Evolutionary conservation across 257 asterid species (phyloP), one percentile per base, ranked within the genome.

Genomic region (Scutellaria galericulata): DNA sequence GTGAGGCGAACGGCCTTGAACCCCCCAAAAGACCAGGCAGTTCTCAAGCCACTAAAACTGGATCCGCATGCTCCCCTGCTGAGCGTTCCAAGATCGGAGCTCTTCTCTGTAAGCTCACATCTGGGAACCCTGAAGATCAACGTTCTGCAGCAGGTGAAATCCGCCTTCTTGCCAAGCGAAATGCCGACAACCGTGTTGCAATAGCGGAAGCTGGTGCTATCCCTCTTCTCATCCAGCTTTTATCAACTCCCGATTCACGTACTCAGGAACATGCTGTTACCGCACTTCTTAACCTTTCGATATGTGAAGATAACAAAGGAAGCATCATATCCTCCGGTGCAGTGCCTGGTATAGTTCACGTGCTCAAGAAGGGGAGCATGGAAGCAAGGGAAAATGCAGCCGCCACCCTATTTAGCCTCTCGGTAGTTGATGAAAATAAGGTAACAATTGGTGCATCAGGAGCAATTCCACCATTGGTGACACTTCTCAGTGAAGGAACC

Each of bases 191-290:
- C 35, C 96, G 98, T 18, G 92, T 95, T 18, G 98, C 99, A 2
- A 88, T 95, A 72, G 99, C 98, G 15, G 97, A 92, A 80, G 94
- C 97, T n/a, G 99, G 99, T 35, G 98, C 97, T 39, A 88, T 95
- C 71, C 97, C 97, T 7, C 77, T 87, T 9, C 98, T 95, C 11
- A 88, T 92, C 73, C 81, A 76, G 71, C 98, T 90, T 61, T 55
- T 95, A 50, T 88, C 94, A 22, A 86, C 88, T 5, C 89, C 94
- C 0, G 98, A 95, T 79, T 87, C 96, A 59, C 96, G 97, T 41
- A 92, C 87, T 51, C 99, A 95, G 70, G 99, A 95, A 78, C 97
- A 95, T 51, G 90, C 96, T 5, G 98, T 95, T 31, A 95, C 98
- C 9, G 98, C 99, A 10, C 92, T 95, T 37, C 97, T 95, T 35